Percentiles rank a stretch among this genome's conserved stretches.
Evolutionary conservation across 345 rosid genomes (phyloP).

Genomic region (Lumnitzera littorea): DNA sequence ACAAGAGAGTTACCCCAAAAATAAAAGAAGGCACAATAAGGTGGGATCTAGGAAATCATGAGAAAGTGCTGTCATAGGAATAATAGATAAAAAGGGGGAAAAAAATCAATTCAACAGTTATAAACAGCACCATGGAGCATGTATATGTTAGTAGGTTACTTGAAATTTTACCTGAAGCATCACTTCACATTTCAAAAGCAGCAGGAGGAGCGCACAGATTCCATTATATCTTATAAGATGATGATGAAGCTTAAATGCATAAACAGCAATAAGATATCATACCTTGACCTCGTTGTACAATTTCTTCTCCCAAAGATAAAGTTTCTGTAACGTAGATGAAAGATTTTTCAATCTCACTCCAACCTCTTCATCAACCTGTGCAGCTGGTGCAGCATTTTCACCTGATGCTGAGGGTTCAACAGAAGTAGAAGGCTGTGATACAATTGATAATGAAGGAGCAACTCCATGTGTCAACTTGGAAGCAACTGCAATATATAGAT

Average conservation of each 20-base stretch:
- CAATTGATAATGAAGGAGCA: constrained; percentile 44
- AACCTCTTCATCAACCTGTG: constrained; percentile 63
- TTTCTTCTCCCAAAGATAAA: constrained; percentile 94
- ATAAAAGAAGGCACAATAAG: too few species aligned
- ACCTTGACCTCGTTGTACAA: constrained; percentile 90
- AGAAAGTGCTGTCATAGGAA: neutral
- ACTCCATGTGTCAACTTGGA: constrained; percentile 63
- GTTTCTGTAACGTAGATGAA: constrained; percentile 81
- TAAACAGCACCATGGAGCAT: too few species aligned
- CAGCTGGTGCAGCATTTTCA: constrained; percentile 27
- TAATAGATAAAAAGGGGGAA: neutral
- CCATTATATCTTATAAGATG: too few species aligned
- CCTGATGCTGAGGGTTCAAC: constrained; percentile 34
- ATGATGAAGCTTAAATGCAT: too few species aligned
- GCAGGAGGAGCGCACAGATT: too few species aligned
- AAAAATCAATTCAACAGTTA: neutral
- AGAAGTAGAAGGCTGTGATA: constrained; percentile 59
- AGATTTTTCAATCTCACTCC: constrained; percentile 61
- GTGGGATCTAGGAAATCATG: neutral
- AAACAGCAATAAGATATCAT: constrained; percentile 3
- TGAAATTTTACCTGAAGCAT: too few species aligned
- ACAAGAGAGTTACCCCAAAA: too few species aligned
- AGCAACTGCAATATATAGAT: constrained; percentile 28
- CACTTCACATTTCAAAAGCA: too few species aligned
- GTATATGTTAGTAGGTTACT: too few species aligned